phyloP scores from a whole-genome alignment of 129 eudicot species.

The Flaveria trinervia region DNA sequence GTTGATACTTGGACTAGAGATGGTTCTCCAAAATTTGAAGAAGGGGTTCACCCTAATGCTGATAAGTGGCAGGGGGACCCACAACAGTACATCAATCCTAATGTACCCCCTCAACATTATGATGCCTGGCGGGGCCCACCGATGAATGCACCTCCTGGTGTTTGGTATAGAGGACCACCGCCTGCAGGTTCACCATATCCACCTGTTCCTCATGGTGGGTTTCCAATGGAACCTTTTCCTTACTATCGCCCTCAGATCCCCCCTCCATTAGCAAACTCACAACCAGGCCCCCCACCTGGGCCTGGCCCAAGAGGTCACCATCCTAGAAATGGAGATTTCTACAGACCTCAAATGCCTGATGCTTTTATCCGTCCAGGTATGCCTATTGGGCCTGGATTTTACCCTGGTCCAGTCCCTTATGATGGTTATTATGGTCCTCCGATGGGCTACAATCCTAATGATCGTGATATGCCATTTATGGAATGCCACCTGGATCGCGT shows the following conservation, averaged over 20 bases:
- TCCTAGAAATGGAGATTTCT: constrained; percentile 75
- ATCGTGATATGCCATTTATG: constrained; percentile 72
- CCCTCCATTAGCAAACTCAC: constrained; percentile 67
- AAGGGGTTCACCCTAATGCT: constrained; percentile 24
- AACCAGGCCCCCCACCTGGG: constrained; percentile 63
- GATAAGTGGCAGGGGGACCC: constrained; percentile 84
- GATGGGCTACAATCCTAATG: constrained; percentile 80
- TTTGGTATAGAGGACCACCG: constrained; percentile 85
- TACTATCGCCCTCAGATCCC: constrained; percentile 86
- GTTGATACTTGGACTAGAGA: constrained; percentile 71
- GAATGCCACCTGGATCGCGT: constrained; percentile 55
- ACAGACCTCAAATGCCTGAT: constrained; percentile 72
- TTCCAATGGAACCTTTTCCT: constrained; percentile 86
- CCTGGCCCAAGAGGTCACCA: constrained; percentile 77
- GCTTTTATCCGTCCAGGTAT: constrained; percentile 78
- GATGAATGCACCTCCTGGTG: constrained; percentile 73
- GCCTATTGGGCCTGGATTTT: constrained; percentile 90
- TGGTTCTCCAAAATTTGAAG: constrained; percentile 36
- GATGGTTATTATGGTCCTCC: constrained; percentile 92
- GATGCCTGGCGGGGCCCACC: constrained; percentile 96
- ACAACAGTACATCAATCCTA: constrained; percentile 62
- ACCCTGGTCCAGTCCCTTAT: constrained; percentile 76
- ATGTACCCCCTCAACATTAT: constrained; percentile 74
- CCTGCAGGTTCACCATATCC: constrained; percentile 75
- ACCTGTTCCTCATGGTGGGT: constrained; percentile 79